phyloP scores from a whole-genome alignment of 2,329 filamentous ascomycete species.

The Epichloe aotearoae region DNA sequence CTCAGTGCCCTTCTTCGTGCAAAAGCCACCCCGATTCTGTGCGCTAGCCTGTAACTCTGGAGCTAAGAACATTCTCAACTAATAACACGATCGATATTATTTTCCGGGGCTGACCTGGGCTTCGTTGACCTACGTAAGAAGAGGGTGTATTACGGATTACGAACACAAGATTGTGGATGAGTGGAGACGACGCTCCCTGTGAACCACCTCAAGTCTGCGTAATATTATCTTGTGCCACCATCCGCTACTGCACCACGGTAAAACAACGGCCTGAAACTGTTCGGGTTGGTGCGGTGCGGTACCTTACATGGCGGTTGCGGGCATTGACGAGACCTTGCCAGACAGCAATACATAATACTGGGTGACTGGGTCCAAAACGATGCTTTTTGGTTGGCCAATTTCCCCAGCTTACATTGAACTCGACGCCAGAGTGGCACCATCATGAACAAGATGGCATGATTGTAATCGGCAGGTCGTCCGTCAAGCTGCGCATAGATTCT shows the following conservation, averaged over 20 bases:
- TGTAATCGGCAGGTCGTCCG: not conserved
- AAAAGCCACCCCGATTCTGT: not conserved
- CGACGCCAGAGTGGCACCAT: not conserved
- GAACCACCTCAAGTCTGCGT: not conserved
- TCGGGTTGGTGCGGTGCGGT: not conserved
- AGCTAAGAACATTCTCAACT: not conserved
- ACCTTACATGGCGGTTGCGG: not conserved
- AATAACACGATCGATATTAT: not conserved
- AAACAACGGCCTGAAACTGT: slow-evolving; percentile 1
- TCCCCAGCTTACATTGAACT: not conserved
- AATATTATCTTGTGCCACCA: not conserved
- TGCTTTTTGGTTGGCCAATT: not conserved
- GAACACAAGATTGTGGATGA: not conserved
- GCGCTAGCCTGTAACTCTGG: not conserved
- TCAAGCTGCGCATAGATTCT: not conserved
- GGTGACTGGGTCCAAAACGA: not conserved
- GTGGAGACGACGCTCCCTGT: not conserved
- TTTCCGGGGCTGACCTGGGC: not conserved
- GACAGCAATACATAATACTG: not conserved
- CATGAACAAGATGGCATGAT: not conserved
- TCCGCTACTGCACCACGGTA: not conserved
- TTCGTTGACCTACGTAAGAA: no score
- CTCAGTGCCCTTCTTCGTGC: not conserved
- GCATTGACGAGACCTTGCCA: not conserved
- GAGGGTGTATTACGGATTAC: no score